Percentiles rank a stretch among this genome's conserved stretches.
Evolutionary conservation across 2,329 filamentous ascomycete genomes (phyloP).

Genomic region (Aspergillus quadricinctus): DNA sequence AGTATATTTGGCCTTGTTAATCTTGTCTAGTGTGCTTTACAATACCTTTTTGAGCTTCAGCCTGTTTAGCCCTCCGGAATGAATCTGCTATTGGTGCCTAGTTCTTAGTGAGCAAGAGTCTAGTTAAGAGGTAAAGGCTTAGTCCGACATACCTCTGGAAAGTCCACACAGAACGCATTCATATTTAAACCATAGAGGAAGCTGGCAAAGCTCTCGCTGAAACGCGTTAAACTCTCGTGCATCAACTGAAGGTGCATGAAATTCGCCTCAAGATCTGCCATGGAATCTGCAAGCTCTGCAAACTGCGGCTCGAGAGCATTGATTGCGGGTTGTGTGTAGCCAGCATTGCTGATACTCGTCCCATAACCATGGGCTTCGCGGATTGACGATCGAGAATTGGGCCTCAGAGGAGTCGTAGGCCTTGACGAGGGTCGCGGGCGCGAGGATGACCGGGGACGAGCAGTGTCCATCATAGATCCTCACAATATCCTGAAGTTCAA

Average conservation of each 20-base stretch:
- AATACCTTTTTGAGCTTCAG: conserved; percentile 49
- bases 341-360: conserved; percentile 26
- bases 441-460: conserved; percentile 50
- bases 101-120: conserved; percentile 1
- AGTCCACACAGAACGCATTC: conserved; percentile 98
- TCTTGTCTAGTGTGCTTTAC: neutral
- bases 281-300: conserved; percentile 85
- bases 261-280: conserved; percentile 94
- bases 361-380: conserved; percentile 65
- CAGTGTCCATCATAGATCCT: conserved; percentile 25
- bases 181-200: conserved; percentile 97
- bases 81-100: conserved; percentile 81
- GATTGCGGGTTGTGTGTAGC: conserved; percentile 57
- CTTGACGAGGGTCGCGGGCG: conserved; percentile 63
- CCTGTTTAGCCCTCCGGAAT: conserved; percentile 63
- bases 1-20: neutral
- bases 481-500: conserved; percentile 4
- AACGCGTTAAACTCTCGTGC: conserved; percentile 88
- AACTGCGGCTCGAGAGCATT: conserved; percentile 85
- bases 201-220: conserved; percentile 92
- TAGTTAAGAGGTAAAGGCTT: neutral
- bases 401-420: conserved; percentile 86
- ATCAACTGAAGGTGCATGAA: conserved; percentile 96
- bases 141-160: conserved; percentile 66
- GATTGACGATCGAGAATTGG: conserved; percentile 83